phyloP scores from a whole-genome alignment of 768 basidiomycete genomes.

The Tylopilus sp. region DNA sequence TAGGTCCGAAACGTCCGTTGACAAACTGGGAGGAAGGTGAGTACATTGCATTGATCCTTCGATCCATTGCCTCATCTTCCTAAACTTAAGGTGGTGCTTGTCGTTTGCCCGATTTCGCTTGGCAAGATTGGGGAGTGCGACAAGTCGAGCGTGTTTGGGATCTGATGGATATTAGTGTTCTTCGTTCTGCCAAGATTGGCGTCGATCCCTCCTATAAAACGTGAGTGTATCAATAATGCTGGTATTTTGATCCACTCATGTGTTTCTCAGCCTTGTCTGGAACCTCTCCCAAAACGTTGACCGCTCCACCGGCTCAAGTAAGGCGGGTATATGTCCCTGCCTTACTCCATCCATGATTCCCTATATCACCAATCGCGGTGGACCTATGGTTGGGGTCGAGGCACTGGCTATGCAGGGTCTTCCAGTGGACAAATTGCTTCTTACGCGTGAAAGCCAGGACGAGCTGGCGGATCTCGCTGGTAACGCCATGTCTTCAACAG shows the following conservation, averaged over 20 bases:
- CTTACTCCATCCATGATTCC: slow-evolving; percentile 97
- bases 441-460: slow-evolving; percentile 92
- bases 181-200: slow-evolving; percentile 77
- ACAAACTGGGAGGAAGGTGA: slow-evolving; percentile 92
- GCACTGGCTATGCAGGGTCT: slow-evolving; percentile 93
- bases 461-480: slow-evolving; percentile 92
- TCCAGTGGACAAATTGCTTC: slow-evolving; percentile 84
- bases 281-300: slow-evolving; percentile 97
- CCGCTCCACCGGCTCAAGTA: slow-evolving; percentile 76
- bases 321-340: slow-evolving; percentile 85
- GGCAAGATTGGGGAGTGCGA: slow-evolving; percentile 90
- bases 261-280: slow-evolving; percentile 71
- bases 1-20: slow-evolving; percentile 81
- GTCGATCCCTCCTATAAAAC: slow-evolving; percentile 88
- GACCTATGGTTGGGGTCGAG: slow-evolving; percentile 92
- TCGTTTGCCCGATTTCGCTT: slow-evolving; percentile 83
- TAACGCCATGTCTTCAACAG: slow-evolving; percentile 97
- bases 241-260: neutral
- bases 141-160: slow-evolving; percentile 97
- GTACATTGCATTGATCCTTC: slow-evolving; percentile 11
- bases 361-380: slow-evolving; percentile 92
- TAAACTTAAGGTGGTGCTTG: slow-evolving; percentile 63
- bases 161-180: slow-evolving; percentile 85
- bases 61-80: neutral
- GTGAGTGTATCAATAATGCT: slow-evolving; percentile 40